Evolutionary conservation across 192 early-diverging fungal genomes (phyloP), one percentile per base, ranked within the genome.

Genomic region (Obelidium mucronatum): DNA sequence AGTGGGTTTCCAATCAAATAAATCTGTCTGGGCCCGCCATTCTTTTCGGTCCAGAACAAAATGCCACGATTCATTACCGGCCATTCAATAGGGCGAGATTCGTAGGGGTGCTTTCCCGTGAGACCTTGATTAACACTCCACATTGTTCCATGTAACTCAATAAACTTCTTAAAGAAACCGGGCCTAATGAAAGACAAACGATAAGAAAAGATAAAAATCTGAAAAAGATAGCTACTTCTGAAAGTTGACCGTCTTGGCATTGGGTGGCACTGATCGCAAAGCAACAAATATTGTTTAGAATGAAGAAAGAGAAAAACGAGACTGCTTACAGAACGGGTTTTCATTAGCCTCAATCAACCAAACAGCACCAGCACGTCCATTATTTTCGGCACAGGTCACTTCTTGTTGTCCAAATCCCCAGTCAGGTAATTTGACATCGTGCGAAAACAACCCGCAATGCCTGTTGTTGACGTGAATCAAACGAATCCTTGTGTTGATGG

Each of bases 371-470:
- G 70, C 8, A 4, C 35, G 79, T 66, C 24, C 39, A 52, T 54
- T 83, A 33, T 96, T 94, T 74, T 93, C 91, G 75, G 96, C 94
- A 51, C 97, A 96, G 59, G 92, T 95, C 30, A 98, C 91, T 76
- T 98, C 97, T 73, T 95, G 88, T 78, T 96, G 95, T 54, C 81
- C 86, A 77, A 91, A 93, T n/a, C 76, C 54, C 97, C 97, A 98
- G n/a, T 90, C 88, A 5, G 97, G 97, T 34, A 97, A 86, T 51
- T 86, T 83, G 19, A 86, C 66, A 31, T 78, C 54, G 52, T 92
- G 93, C 13, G 95, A 94, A 77, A 91, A 93, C 67, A 98, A 61
- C 24, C 89, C 85, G 69, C 95, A 94, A 6, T 91, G 89, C 24
- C 70, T 52, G 8, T 91, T 91, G 51, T 92, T 88, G 58, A 88